Evolutionary conservation across 371 early-diverging fungal genomes (phyloP), one percentile per base, ranked within the genome.

Genomic region (Thermomucor indicae-seudaticae): DNA sequence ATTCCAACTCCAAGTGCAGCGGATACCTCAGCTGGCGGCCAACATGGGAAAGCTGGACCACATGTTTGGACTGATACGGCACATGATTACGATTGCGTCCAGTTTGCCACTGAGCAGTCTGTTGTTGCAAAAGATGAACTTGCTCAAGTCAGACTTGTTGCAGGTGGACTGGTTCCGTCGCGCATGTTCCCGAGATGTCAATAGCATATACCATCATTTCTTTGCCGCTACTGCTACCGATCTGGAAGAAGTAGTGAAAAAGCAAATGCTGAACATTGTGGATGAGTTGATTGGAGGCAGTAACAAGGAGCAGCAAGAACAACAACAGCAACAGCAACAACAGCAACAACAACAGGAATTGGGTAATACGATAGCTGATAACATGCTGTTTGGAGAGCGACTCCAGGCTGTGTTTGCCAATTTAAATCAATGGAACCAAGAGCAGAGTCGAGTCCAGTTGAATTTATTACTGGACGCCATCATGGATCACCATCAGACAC

Each of bases 371-470:
- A 11, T 37, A 37, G 14, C 37, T 37, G 37, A 19, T 16, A 19
- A 16, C 4, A 37, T 37, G 19, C 37, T 29, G 29, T 71, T 71
- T 53, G 56, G 69, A 20, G 71, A 70, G 23, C 64, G 75, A 32
- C 58, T 82, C 6, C 68, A 71, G 29, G 57, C 70, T 10, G 67
- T 82, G 4, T 78, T 82, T 47, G 55, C 66, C 16, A 65, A 78
- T 24, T 68, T 82, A 4, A 77, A 75, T 24, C 78, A 75, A 11
- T 82, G 83, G 83, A 82, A 77, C 25, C 75, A 80, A 54, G 80
- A 80, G 10, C 74, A 78, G 16, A 78, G 79, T 47, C 75, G 79
- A 30, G 80, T 82, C 5, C 79, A 82, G 40, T 60, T 82, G 34
- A 80, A 78, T 58, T 47, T 82, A 11, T 47, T 82, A 34, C 52